A percentile compares a stretch with the other conserved stretches of the same genome.
Evolutionary conservation across 2,329 filamentous ascomycete genomes (phyloP).

Genomic region (Chaetomium sp.): DNA sequence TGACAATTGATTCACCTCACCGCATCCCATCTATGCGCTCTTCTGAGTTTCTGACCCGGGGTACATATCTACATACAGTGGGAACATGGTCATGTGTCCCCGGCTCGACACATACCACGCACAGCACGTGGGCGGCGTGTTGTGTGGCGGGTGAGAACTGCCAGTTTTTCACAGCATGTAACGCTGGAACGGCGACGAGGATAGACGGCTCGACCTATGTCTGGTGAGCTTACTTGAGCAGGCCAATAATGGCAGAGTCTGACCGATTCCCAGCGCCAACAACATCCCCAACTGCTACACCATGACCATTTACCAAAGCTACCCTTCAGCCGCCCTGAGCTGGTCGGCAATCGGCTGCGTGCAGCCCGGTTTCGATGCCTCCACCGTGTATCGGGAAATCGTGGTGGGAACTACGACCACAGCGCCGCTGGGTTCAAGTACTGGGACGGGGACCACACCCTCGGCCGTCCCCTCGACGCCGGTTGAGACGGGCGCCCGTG

Average conservation of each 20-base stretch:
- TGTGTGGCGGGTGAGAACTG: conserved; percentile 2
- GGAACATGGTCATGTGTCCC: conserved; percentile 9
- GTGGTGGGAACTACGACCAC: conserved; percentile 4
- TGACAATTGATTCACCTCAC: neutral
- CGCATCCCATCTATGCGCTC: neutral
- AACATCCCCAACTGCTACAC: conserved; percentile 2
- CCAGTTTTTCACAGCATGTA: neutral
- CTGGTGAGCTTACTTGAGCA: neutral
- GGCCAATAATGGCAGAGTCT: neutral
- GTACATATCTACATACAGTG: neutral
- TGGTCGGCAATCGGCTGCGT: conserved; percentile 6
- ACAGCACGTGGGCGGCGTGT: conserved; percentile 7
- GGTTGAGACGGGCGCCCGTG: neutral
- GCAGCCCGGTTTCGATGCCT: conserved; percentile 2
- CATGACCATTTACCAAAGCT: conserved; percentile 11
- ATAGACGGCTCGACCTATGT: conserved; percentile 7
- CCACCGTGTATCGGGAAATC: conserved; percentile 4
- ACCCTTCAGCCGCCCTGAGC: neutral
- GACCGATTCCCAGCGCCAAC: neutral
- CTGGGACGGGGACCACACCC: neutral
- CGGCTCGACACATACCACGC: conserved; percentile 3
- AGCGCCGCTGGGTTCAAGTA: neutral
- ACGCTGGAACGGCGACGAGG: neutral
- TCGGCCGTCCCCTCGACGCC: neutral
- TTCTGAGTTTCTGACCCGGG: neutral